Evolutionary conservation across 192 early-diverging fungal species (phyloP), one percentile per base, ranked within the genome.

Genomic region (Chytriomyces sp.): DNA sequence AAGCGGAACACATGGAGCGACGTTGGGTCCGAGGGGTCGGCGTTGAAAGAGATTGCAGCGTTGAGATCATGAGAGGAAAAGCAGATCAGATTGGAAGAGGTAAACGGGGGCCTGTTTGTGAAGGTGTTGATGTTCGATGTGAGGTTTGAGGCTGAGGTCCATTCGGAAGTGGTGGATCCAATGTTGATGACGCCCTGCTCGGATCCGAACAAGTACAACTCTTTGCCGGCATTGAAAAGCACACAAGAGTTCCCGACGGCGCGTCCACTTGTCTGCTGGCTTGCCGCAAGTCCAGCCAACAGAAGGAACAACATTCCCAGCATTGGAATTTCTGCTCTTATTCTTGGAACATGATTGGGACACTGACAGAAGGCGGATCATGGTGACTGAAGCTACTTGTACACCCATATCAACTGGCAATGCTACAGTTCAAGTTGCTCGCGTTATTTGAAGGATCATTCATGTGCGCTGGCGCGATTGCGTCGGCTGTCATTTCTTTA

Each of bases 41-140:
- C 72, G 60, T 78, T 78, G 13, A 78, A 43, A 53, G 76, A 78
- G 26, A 61, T 20, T 16, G 46, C 77, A 2, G 71, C 23, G 45
- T 78, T 78, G 47, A 78, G 67, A 24, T 18, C 49, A 48, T 46
- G 48, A 10, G 49, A 16, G 9, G 77, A 50, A 45, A 78, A 8
- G 46, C 77, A 78, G 28, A 78, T 65, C 35, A 78, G 8, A 45
- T 72, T 78, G 10, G 50, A 10, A 16, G 50, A 45, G 16, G 68
- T 67, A 53, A 76, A 76, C 10, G 75, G 71, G 8, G 71, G 71
- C 18, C 71, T 57, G 7, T 59, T 59, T 13, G 71, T 57, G 10
- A 73, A 60, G n/a, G 53, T 45, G 20, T 57, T 73, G 35, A 73
- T 46, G 61, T 73, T 73, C 60, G 18, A 57, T 28, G 11, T 8